Conservation (phyloP, 1,139 yeast genomes). For the Blastobotrys buckinghamii region DNA sequence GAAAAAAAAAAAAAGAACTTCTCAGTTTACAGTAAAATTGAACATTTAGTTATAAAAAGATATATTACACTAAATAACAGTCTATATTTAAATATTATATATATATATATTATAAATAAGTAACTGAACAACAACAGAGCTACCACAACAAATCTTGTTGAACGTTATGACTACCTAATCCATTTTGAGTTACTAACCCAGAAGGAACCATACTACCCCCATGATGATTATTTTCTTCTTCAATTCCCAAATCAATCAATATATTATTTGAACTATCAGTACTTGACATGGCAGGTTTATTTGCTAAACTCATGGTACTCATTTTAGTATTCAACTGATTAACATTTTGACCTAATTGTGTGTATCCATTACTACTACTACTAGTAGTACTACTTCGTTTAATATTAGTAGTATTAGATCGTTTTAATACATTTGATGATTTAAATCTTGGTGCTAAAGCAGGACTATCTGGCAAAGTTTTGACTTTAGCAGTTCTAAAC, state of each 20-base stretch:
- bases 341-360: not conserved
- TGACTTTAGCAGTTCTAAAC: constrained; percentile 60
- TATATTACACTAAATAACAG: no score
- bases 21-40: no score
- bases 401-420: not conserved
- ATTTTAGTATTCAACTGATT: not conserved
- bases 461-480: constrained; percentile 52
- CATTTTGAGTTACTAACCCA: constrained; percentile 23
- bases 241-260: constrained; percentile 5
- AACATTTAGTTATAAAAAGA: no score
- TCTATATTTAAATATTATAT: no score
- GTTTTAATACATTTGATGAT: constrained; percentile 4
- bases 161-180: constrained; percentile 17
- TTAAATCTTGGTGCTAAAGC: constrained; percentile 44
- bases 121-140: no score
- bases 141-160: constrained; percentile 23
- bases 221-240: not conserved
- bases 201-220: constrained; percentile 5
- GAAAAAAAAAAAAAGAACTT: no score
- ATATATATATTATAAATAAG: no score
- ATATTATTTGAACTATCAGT: not conserved
- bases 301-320: not conserved
- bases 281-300: no score
- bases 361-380: not conserved
- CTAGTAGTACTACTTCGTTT: not conserved